These are phyloP conservation scores for Penicillium sp. DNA, from an alignment of 2,329 filamentous ascomycete genomes.

Conservation along the genomic window DNA sequence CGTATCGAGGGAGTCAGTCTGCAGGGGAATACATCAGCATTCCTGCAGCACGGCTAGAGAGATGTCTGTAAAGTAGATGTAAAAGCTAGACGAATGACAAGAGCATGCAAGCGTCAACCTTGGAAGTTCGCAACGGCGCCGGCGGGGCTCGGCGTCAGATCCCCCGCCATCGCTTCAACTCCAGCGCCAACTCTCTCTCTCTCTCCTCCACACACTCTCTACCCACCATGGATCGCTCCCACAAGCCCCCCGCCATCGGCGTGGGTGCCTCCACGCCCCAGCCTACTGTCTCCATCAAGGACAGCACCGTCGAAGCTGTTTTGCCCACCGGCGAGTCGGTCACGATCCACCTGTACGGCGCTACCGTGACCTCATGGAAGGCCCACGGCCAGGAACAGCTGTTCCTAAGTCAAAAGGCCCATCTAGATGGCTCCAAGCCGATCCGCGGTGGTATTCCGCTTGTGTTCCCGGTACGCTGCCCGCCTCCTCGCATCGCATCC, in stretches of 20 bases:
- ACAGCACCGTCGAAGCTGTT: conserved; percentile 71
- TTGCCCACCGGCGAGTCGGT: conserved; percentile 85
- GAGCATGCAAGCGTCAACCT: no score
- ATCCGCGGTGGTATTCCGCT: conserved; percentile 89
- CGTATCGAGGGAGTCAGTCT: conserved; percentile 43
- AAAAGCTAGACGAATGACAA: not conserved
- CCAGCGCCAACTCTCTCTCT: no score
- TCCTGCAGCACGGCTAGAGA: conserved; percentile 46
- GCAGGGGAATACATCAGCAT: conserved; percentile 38
- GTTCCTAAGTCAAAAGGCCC: conserved; percentile 76
- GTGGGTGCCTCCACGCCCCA: conserved; percentile 71
- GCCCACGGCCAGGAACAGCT: conserved; percentile 74
- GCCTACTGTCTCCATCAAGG: conserved; percentile 71
- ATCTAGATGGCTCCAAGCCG: conserved; percentile 81
- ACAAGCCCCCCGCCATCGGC: conserved; percentile 75
- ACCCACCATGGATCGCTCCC: conserved; percentile 67
- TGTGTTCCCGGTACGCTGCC: conserved; percentile 75
- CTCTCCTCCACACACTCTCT: conserved; percentile 2
- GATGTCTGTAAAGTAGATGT: no score
- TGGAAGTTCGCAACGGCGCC: no score
- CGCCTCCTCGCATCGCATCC: not conserved
- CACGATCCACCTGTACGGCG: conserved; percentile 82
- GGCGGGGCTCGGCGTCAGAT: no score
- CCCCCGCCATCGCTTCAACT: no score
- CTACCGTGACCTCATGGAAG: conserved; percentile 93